Evolutionary conservation across 805 yeast species (phyloP), one percentile per base, ranked within the genome.

Genomic region (Komagataella populi): DNA sequence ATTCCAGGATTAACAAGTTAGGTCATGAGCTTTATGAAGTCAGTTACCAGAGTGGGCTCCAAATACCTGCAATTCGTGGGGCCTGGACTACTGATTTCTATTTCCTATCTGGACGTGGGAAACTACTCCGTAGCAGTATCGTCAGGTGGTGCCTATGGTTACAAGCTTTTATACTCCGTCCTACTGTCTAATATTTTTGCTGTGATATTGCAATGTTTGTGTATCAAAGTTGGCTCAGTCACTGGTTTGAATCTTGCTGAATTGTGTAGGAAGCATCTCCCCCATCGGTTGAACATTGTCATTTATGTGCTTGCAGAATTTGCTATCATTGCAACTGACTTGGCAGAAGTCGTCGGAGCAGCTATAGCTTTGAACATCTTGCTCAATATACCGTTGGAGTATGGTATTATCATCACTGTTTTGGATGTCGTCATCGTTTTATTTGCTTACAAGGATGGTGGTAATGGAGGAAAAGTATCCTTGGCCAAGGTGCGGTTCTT

Each of bases 81-180:
- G 0, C 96, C 96, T 0, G 96, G 96, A 0, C 72, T 89, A 45
- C 76, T 88, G 79, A 88, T 89, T 22, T 77, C 89, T 30, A 96
- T 90, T 51, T 93, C 96, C 1, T 90, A 89, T 61, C 85, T 89
- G 74, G 97, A 89, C 63, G 96, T 96, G 1, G 97, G 97, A 46
- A 89, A 89, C 65, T 89, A 87, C 66, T 80, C 95, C 47, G 86
- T 96, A 0, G 88, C 93, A 14, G 95, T 89, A 1, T 77, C 87
- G 14, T 87, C 95, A 0, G 97, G 96, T 50, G 90, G 96, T 2
- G 74, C 80, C 51, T 85, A 81, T 59, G 77, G 81, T 61, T 89
- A 82, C 65, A 77, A 83, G 53, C 75, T 88, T 50, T 71, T 89
- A 49, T 85, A 87, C 64, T 74, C 84, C 30, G 76, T 88, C 3